Evolutionary conservation across 352 stramenopile genomes (phyloP).

Genomic region (Phytophthora sp.): DNA sequence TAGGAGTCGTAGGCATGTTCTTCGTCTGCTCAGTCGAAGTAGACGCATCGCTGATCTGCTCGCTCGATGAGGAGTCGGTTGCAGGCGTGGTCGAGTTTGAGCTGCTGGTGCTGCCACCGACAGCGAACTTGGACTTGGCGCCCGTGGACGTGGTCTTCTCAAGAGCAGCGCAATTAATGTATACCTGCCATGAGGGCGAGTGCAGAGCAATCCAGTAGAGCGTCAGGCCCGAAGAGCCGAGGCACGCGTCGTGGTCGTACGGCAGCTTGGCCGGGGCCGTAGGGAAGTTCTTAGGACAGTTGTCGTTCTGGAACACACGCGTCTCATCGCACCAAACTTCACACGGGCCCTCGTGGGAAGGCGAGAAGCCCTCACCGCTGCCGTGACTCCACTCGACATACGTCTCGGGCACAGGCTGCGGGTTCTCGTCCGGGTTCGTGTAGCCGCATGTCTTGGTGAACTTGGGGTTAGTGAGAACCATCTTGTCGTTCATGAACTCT

Average conservation of each 20-base stretch:
- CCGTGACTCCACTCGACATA: constrained; percentile 39
- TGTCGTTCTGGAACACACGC: constrained; percentile 45
- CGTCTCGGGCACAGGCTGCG: constrained; percentile 29
- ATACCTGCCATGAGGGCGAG: constrained; percentile 49
- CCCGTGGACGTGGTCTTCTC: constrained; percentile 32
- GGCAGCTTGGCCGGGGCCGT: constrained; percentile 38
- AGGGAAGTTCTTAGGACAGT: constrained; percentile 42
- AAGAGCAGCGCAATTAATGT: constrained; percentile 47
- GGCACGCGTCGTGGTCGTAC: constrained; percentile 45
- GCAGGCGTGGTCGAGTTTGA: constrained; percentile 18
- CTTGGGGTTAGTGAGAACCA: constrained; percentile 15
- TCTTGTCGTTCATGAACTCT: constrained; percentile 34
- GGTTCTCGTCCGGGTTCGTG: constrained; percentile 28
- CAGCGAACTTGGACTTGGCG: constrained; percentile 32
- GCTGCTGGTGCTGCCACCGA: constrained; percentile 18
- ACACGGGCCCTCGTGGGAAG: constrained; percentile 48
- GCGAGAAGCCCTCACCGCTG: constrained; percentile 38
- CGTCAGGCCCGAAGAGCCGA: constrained; percentile 30
- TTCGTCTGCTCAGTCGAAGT: constrained; percentile 20
- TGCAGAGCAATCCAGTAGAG: constrained; percentile 56
- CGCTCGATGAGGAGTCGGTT: constrained; percentile 24
- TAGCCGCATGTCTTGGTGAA: constrained; percentile 37
- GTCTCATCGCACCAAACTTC: constrained; percentile 53
- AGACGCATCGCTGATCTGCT: constrained; percentile 10
- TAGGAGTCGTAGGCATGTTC: constrained; percentile 10